phyloP scores from a whole-genome alignment of 768 basidiomycete species.

The Clitopilus passeckerianus region DNA sequence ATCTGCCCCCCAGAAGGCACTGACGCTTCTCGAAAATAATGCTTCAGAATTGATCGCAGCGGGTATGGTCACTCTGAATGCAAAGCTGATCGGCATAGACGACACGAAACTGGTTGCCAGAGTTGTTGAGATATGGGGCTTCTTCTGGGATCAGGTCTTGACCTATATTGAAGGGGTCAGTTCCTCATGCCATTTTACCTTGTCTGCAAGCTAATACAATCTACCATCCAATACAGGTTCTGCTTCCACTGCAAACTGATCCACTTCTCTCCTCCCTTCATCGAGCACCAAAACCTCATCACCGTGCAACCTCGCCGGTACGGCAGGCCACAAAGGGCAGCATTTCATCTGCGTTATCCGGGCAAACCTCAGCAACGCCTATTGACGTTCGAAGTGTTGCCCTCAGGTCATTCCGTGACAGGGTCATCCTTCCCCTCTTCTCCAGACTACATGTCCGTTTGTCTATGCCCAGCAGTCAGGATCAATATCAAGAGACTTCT shows the following conservation, averaged over 20 bases:
- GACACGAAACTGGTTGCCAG: slow-evolving; percentile 74
- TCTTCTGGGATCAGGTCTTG: slow-evolving; percentile 89
- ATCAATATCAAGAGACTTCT: slow-evolving; percentile 47
- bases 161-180: slow-evolving; percentile 85
- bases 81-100: slow-evolving; percentile 71
- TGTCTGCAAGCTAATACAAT: not conserved
- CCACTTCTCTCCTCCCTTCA: slow-evolving; percentile 63
- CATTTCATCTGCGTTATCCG: slow-evolving; percentile 26
- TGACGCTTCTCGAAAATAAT: slow-evolving; percentile 72
- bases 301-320: slow-evolving; percentile 39
- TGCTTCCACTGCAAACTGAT: slow-evolving; percentile 32
- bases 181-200: slow-evolving; percentile 4
- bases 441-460: slow-evolving; percentile 52
- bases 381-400: slow-evolving; percentile 84
- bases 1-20: slow-evolving; percentile 66
- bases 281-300: slow-evolving; percentile 56
- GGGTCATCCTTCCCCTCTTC: slow-evolving; percentile 65
- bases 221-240: slow-evolving; percentile 17
- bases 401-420: slow-evolving; percentile 75
- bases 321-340: slow-evolving; percentile 46
- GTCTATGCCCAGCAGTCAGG: slow-evolving; percentile 47
- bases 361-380: slow-evolving; percentile 34
- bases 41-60: slow-evolving; percentile 77
- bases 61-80: slow-evolving; percentile 91
- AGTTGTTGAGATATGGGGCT: slow-evolving; percentile 86